Percentiles rank a stretch among this genome's conserved stretches.
Conservation (phyloP, 1,284 basidiomycete genomes). For the Pisolithus thermaeus region DNA sequence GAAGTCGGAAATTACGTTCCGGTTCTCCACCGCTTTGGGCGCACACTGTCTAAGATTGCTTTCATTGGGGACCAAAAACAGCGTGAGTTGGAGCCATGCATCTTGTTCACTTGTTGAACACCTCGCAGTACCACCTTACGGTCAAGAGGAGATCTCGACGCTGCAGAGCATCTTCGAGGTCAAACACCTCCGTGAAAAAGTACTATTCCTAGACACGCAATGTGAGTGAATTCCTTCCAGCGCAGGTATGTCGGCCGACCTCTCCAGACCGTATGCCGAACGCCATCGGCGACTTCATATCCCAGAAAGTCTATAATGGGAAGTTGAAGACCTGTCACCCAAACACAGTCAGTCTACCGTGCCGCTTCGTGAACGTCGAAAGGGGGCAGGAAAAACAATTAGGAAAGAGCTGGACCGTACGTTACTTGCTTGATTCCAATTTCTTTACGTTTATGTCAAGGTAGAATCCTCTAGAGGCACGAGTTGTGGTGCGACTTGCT, state of each 20-base stretch:
- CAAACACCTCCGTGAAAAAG: constrained; percentile 29
- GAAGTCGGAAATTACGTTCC: constrained; percentile 55
- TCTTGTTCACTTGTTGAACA: background rate
- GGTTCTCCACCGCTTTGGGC: constrained; percentile 40
- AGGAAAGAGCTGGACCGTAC: constrained; percentile 24
- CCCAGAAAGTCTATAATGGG: constrained; percentile 36
- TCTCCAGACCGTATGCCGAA: constrained; percentile 46
- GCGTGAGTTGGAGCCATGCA: constrained; percentile 36
- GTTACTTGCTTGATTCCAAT: background rate
- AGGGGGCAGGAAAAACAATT: constrained; percentile 17
- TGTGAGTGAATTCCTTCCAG: constrained; percentile 28
- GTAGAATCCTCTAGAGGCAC: constrained; percentile 24
- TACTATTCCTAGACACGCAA: constrained; percentile 36
- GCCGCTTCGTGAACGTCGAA: constrained; percentile 25
- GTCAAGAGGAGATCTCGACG: constrained; percentile 35
- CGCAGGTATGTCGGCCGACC: background rate
- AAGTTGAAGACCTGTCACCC: constrained; percentile 20
- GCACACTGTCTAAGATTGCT: constrained; percentile 50
- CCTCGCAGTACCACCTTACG: constrained; percentile 42
- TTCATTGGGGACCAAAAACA: constrained; percentile 77
- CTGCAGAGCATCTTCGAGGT: constrained; percentile 44
- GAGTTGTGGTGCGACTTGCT: constrained; percentile 19
- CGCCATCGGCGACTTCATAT: constrained; percentile 44
- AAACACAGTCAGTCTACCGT: constrained; percentile 3
- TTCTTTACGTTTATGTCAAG: background rate